A percentile compares a stretch with the other conserved stretches of the same genome.
Conservation (phyloP, 768 basidiomycete species). For the Tricholoma bakamatsutake region DNA sequence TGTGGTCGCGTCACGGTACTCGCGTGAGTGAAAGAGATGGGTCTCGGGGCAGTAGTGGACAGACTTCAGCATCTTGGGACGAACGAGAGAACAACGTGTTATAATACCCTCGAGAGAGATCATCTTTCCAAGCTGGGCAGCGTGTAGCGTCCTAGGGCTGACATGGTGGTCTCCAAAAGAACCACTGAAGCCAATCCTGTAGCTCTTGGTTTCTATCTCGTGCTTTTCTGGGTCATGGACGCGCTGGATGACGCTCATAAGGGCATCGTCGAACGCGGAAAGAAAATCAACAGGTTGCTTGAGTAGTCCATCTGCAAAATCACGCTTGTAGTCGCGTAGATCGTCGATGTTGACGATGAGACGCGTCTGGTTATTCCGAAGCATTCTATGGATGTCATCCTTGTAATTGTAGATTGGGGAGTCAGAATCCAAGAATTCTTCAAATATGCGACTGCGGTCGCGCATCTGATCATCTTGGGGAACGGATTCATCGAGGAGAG, state of each 20-base stretch:
- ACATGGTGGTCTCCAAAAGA: slow-evolving; percentile 98
- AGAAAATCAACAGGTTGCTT: slow-evolving; percentile 84
- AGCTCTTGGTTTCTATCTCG: slow-evolving; percentile 72
- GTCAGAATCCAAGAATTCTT: slow-evolving; percentile 74
- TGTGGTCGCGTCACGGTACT: slow-evolving; percentile 91
- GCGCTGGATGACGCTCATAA: slow-evolving; percentile 65
- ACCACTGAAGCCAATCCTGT: slow-evolving; percentile 87
- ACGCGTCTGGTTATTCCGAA: slow-evolving; percentile 77
- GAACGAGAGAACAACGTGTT: slow-evolving; percentile 94
- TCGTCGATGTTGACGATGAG: slow-evolving; percentile 96
- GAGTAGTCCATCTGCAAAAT: slow-evolving; percentile 82
- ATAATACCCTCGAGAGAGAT: slow-evolving; percentile 97
- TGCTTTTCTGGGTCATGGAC: slow-evolving; percentile 78
- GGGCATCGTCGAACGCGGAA: slow-evolving; percentile 85
- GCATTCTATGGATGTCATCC: slow-evolving; percentile 77
- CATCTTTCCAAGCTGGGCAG: slow-evolving; percentile 90
- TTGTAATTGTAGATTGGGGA: slow-evolving; percentile 73
- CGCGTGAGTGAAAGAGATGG: slow-evolving; percentile 72
- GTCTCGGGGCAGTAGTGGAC: slow-evolving; percentile 95
- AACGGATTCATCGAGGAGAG: slow-evolving; percentile 50
- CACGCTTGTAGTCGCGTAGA: slow-evolving; percentile 86
- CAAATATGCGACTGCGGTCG: slow-evolving; percentile 74
- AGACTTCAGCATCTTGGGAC: slow-evolving; percentile 97
- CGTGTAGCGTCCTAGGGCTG: slow-evolving; percentile 86
- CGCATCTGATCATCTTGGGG: slow-evolving; percentile 67